Conservation (phyloP, 2,329 filamentous ascomycete species). For the Penicillium thymicola region DNA sequence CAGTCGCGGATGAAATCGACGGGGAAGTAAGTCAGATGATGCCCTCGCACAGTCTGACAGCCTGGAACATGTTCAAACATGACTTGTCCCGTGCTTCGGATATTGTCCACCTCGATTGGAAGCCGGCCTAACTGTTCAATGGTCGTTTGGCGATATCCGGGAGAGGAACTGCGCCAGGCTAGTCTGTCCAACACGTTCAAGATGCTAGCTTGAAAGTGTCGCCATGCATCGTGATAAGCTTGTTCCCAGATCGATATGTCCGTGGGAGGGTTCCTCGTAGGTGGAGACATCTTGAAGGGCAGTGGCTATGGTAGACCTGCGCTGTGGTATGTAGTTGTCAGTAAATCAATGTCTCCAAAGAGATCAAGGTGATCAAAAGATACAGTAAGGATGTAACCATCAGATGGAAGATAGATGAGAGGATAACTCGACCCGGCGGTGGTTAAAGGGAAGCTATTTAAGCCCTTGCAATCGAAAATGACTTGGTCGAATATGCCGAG, state of each 20-base stretch:
- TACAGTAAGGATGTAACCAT: not conserved
- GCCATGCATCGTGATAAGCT: not conserved
- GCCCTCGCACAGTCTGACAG: not conserved
- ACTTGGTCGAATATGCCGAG: not conserved
- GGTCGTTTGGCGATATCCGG: not conserved
- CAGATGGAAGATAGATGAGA: not conserved
- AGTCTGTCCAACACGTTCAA: not conserved
- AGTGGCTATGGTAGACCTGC: not conserved
- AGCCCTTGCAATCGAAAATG: not conserved
- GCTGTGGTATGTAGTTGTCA: too few species aligned
- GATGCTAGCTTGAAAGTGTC: not conserved
- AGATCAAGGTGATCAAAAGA: not conserved
- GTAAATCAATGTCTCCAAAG: not conserved
- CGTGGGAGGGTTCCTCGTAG: not conserved
- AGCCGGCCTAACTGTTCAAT: not conserved
- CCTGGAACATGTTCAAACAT: not conserved
- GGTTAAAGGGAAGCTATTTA: not conserved
- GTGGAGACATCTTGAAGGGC: not conserved
- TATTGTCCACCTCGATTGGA: not conserved
- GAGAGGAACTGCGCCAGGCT: fast-evolving
- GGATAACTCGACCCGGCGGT: not conserved
- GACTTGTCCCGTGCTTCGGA: not conserved
- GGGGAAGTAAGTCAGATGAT: not conserved
- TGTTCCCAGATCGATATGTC: not conserved
- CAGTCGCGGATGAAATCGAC: not conserved